Base-by-base conservation (phyloP, 345 rosid genomes). In the Gossypium sturtianum region DNA sequence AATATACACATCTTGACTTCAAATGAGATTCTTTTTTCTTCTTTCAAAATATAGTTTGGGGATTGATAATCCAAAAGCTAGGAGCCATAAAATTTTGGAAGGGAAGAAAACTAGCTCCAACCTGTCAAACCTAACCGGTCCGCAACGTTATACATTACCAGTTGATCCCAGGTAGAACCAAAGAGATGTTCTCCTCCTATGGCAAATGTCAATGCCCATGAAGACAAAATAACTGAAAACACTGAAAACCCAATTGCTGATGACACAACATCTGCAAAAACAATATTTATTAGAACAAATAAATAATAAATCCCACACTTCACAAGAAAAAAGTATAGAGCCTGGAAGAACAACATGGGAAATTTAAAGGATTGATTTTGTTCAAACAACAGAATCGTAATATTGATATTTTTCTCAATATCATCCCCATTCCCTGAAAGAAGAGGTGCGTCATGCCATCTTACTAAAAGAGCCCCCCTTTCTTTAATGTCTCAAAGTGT, bases 181-280 rank as follows among this genome's bases (percentile, higher is more conserved):
- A 95, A 90, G 41, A 95, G 88, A 4, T 70, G 59, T 81, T 91
- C 91, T 71, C 99, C 98, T 44, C 99, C 99, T 0, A 95, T 84
- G 11, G 89, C 80, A 67, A 95, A 95, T 12, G 97, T 95, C 85
- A 95, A 78, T n/a, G 92, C 98, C 98, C 98, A 95, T 9, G 93
- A 83, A 2, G 73, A 81, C 57, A 93, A 89, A 80, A 91, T 79
- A 74, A 66, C 77, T 0, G 93, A 81, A 56, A 89, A 91, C 75
- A 86, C 74, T 0, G 85, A 62, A 76, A 93, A 89, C n/a, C 98
- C 97, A 60, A 91, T 62, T 5, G 97, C 98, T 62, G 98, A 95
- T 54, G 87, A 79, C 7, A 95, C 78, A 63, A 95, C 86, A 86
- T 95, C 99, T 93, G 74, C 83, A 44, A 64, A 75, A 51, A 6